Evolutionary conservation across 192 early-diverging fungal genomes (phyloP), one percentile per base, ranked within the genome.

Genomic region (Backusella tarrabulga): DNA sequence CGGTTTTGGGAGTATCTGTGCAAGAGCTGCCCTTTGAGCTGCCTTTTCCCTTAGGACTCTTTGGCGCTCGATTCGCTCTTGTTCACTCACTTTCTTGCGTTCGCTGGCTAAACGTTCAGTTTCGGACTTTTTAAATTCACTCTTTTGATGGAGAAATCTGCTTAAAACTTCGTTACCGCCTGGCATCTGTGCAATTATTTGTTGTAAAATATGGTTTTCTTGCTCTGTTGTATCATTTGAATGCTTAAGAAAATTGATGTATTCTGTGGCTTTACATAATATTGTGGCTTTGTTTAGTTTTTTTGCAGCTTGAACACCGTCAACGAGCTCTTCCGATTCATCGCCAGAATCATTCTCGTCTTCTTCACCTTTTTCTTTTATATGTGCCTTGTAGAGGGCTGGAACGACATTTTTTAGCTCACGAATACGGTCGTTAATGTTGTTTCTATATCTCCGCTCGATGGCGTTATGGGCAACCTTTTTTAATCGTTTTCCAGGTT

Each of bases 241-340:
- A 35, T 84, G 82, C 29, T 87, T 88, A 4, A 91, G 79, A 46
- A 88, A 84, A 19, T 80, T 77, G 38, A 98, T 97, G 82, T 98
- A 97, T 83, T 98, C 96, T 0, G 96, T 97, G 0, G 95, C 92
- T 75, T 97, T 97, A 34, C 92, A 84, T 76, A 98, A 76, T 46
- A 98, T 93, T 0, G 96, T 97, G 4, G 96, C 97, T 81, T 98
- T 98, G 87, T 97, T 97, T n/a, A 96, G 85, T 72, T 96, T 95
- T 19, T 89, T 94, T 0, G 95, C 95, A 19, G 89, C 93, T 1
- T 91, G 85, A 17, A 97, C 91, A 32, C 96, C 96, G 72, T 97
- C 96, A 19, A 94, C 80, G 60, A 88, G 81, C 6, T 73, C 77
- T 29, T 85, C 84, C 36, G 84, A 86, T 34, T 52, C 76, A 54